phyloP scores from a whole-genome alignment of 2,329 filamentous ascomycete species.

The Exophiala alcalophila region DNA sequence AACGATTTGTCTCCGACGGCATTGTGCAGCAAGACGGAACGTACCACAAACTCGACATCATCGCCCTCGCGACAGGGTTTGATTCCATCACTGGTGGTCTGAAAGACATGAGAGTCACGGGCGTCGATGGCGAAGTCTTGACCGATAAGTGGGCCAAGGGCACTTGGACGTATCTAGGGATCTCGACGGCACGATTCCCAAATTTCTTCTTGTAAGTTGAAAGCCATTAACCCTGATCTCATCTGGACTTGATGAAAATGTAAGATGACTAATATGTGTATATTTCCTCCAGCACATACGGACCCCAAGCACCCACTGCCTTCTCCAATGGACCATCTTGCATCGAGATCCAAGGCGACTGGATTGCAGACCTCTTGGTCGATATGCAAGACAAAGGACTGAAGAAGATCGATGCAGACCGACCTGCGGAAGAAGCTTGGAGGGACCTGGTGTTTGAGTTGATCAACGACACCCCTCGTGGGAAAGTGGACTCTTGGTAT shows the following conservation, averaged over 20 bases:
- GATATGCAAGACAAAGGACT: slow-evolving; percentile 8
- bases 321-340: slow-evolving; percentile 56
- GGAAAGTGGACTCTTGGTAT: slow-evolving; percentile 48
- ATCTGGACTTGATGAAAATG: slow-evolving; percentile 40
- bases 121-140: slow-evolving; percentile 37
- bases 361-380: slow-evolving; percentile 34
- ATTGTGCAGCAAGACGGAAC: slow-evolving; percentile 41
- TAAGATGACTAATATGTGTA: background rate
- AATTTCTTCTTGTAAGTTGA: slow-evolving; percentile 45
- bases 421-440: slow-evolving; percentile 12
- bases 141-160: slow-evolving; percentile 38
- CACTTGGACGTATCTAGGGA: slow-evolving; percentile 42
- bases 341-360: slow-evolving; percentile 56
- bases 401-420: slow-evolving; percentile 12
- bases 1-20: slow-evolving; percentile 38
- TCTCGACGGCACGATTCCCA: slow-evolving; percentile 42
- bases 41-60: slow-evolving; percentile 40
- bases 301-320: slow-evolving; percentile 55
- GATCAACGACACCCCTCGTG: slow-evolving; percentile 13
- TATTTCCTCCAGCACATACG: slow-evolving; percentile 49
- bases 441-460: slow-evolving; percentile 34
- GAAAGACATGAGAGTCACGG: slow-evolving; percentile 39
- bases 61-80: slow-evolving; percentile 46
- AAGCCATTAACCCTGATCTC: slow-evolving; percentile 30
- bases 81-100: slow-evolving; percentile 44